Evolutionary conservation across 2,329 filamentous ascomycete genomes (phyloP).

Genomic region (Calonectria honghensis): DNA sequence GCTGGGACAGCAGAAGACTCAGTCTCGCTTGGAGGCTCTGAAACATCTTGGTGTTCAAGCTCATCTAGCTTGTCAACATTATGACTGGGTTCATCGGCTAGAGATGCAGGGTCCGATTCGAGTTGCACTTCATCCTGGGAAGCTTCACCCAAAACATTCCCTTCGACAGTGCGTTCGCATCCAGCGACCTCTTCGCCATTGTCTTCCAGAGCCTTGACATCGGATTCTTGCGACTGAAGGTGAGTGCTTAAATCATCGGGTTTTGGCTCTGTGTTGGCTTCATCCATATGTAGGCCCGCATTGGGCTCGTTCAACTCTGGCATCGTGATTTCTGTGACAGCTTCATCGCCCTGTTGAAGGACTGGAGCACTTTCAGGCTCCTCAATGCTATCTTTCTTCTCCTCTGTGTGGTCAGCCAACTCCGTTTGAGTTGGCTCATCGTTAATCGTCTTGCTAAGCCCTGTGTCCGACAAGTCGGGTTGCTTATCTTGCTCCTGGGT

Average conservation of each 20-base stretch:
- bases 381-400: constrained; percentile 23
- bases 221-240: constrained; percentile 36
- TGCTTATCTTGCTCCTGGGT: constrained; percentile 49
- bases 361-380: constrained; percentile 18
- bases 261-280: constrained; percentile 26
- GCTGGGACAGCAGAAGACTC: not conserved
- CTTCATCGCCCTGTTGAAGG: constrained; percentile 37
- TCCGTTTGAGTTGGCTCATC: constrained; percentile 38
- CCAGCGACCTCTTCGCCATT: not conserved
- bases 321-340: constrained; percentile 50
- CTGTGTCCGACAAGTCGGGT: constrained; percentile 50
- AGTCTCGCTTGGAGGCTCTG: not conserved
- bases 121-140: constrained; percentile 15
- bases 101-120: not conserved
- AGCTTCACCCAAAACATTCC: constrained; percentile 9
- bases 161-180: constrained; percentile 28
- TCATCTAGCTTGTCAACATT: not conserved
- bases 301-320: constrained; percentile 44
- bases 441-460: constrained; percentile 48
- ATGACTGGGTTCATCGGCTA: not conserved
- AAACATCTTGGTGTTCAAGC: not conserved
- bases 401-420: constrained; percentile 39
- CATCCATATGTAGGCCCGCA: constrained; percentile 38
- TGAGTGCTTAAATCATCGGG: constrained; percentile 24
- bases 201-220: constrained; percentile 39